Conservation (phyloP, 441 rosid genomes). For the Populus hybrid region DNA sequence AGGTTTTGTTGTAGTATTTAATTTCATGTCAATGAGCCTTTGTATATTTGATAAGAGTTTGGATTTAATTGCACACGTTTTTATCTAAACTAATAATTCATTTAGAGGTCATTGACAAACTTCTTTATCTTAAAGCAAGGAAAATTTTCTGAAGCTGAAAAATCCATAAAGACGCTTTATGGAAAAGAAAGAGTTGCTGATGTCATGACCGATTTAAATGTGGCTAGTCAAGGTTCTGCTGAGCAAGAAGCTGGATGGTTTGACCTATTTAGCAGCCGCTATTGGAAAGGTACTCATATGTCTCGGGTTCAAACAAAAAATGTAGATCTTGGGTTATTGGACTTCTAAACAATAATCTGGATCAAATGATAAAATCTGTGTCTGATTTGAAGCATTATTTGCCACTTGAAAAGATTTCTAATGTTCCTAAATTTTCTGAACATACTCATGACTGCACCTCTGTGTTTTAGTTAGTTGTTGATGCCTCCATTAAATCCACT, state of each 20-base stretch:
- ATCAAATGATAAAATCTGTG: neutral
- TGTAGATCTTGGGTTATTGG: neutral
- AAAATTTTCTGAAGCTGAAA: slow-evolving; percentile 70
- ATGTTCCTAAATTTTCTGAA: neutral
- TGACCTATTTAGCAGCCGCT: slow-evolving; percentile 88
- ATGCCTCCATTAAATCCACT: neutral
- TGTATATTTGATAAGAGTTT: neutral
- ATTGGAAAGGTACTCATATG: slow-evolving; percentile 68
- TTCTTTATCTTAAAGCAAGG: slow-evolving; percentile 65
- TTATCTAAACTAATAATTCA: neutral
- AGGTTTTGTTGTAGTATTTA: slow-evolving; percentile 42
- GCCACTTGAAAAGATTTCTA: neutral
- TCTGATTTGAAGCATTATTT: neutral
- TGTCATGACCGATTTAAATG: slow-evolving; percentile 69
- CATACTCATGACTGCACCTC: neutral
- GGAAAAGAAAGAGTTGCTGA: slow-evolving; percentile 91
- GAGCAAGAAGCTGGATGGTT: slow-evolving; percentile 98
- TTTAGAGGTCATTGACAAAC: slow-evolving; percentile 12
- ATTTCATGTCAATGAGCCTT: neutral
- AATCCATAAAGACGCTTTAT: slow-evolving; percentile 64
- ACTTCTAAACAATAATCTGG: neutral
- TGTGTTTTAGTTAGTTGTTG: neutral
- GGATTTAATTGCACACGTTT: neutral
- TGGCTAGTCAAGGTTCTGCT: slow-evolving; percentile 61
- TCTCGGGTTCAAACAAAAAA: neutral